A percentile compares a stretch with the other conserved stretches of the same genome.
Evolutionary conservation across 2,329 filamentous ascomycete genomes (phyloP).

Genomic region (Incumbomyces delicatus): DNA sequence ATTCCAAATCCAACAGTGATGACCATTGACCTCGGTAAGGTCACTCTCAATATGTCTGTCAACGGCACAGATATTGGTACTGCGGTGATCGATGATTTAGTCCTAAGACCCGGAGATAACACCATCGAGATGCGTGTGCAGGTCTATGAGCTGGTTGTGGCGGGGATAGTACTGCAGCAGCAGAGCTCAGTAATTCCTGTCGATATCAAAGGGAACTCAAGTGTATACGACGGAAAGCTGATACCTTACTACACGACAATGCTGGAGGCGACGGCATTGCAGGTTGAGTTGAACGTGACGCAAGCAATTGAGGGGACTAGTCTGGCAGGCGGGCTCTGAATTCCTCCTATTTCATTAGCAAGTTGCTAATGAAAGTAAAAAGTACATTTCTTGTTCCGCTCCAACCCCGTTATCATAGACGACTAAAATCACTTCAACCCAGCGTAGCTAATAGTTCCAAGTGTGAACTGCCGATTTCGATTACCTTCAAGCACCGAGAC

Average conservation of each 20-base stretch:
- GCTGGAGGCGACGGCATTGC: slow-evolving; percentile 37
- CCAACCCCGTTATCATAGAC: too few species aligned
- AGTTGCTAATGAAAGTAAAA: too few species aligned
- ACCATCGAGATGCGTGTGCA: slow-evolving; percentile 39
- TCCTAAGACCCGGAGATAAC: slow-evolving; percentile 47
- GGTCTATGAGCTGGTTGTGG: slow-evolving; percentile 35
- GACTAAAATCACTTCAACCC: too few species aligned
- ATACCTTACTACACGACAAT: slow-evolving; percentile 46
- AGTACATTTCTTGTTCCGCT: too few species aligned
- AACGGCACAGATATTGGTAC: slow-evolving; percentile 40
- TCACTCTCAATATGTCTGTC: slow-evolving; percentile 45
- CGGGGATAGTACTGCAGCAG: slow-evolving; percentile 17
- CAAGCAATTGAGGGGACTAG: slow-evolving; percentile 22
- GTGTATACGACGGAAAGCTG: slow-evolving; percentile 39
- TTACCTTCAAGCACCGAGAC: too few species aligned
- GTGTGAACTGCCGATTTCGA: too few species aligned
- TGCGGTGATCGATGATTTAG: slow-evolving; percentile 41
- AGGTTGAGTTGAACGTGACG: slow-evolving; percentile 36
- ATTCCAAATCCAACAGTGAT: slow-evolving; percentile 53
- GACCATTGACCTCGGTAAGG: slow-evolving; percentile 48
- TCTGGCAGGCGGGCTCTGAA: neutral
- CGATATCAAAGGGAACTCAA: slow-evolving; percentile 40
- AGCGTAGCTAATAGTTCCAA: too few species aligned
- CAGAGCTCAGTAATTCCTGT: slow-evolving; percentile 40
- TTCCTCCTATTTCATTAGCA: too few species aligned